Evolutionary conservation across 1,284 basidiomycete species (phyloP).

Genomic region (Sanghuangporus baumii): DNA sequence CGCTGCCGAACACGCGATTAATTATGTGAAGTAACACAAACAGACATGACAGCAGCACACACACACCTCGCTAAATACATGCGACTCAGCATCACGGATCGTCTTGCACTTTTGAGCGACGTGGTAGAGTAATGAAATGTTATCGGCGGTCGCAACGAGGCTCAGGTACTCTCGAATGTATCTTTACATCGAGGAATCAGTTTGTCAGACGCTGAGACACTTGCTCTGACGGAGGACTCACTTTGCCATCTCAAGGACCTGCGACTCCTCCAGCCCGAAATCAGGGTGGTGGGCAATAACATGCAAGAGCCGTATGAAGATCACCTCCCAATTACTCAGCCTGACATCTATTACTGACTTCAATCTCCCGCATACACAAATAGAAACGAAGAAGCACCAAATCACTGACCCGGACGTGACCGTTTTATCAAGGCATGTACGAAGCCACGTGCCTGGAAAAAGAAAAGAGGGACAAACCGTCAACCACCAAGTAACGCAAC

Average conservation of each 20-base stretch:
- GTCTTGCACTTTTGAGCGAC: constrained; percentile 84
- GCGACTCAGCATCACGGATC: constrained; percentile 70
- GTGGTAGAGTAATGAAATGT: constrained; percentile 79
- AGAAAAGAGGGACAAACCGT: neutral
- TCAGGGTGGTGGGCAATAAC: constrained; percentile 94
- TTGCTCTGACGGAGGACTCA: constrained; percentile 24
- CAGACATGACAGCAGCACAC: constrained; percentile 22
- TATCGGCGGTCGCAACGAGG: constrained; percentile 68
- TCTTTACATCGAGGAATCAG: constrained; percentile 35
- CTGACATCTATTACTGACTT: constrained; percentile 39
- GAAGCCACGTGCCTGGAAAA: constrained; percentile 57
- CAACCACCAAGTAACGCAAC: neutral
- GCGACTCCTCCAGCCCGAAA: constrained; percentile 58
- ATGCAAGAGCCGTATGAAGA: constrained; percentile 83
- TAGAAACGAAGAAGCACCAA: neutral
- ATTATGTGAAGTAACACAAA: constrained; percentile 5
- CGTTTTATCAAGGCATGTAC: constrained; percentile 42
- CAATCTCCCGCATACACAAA: neutral
- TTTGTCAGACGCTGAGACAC: neutral
- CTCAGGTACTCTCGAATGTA: constrained; percentile 90
- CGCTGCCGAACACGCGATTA: constrained; percentile 43
- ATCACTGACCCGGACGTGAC: constrained; percentile 40
- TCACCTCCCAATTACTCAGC: constrained; percentile 70
- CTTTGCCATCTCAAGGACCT: constrained; percentile 70
- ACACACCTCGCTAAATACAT: constrained; percentile 60